Conservation (phyloP, 805 yeast species). For the Metschnikowia santaceciliae region DNA sequence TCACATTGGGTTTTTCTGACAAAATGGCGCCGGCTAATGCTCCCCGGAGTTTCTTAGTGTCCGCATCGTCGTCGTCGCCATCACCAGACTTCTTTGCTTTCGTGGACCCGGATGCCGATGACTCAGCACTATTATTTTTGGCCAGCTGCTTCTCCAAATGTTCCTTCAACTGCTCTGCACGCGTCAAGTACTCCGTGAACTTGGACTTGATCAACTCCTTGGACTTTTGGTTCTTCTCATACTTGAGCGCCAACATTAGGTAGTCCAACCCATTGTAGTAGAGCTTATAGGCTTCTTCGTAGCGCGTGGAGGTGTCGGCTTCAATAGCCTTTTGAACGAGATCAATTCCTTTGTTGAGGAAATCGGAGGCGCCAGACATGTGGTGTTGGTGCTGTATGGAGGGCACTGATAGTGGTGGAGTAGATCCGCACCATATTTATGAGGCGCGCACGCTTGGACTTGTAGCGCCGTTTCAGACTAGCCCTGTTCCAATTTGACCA, state of each 20-base stretch:
- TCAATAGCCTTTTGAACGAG: conserved; percentile 92
- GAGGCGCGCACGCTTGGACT: neutral
- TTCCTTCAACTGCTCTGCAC: conserved; percentile 92
- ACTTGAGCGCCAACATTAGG: conserved; percentile 91
- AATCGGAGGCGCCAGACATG: conserved; percentile 50
- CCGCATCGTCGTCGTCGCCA: conserved; percentile 67
- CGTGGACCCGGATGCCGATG: conserved; percentile 54
- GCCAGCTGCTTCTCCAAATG: conserved; percentile 66
- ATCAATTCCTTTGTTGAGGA: conserved; percentile 91
- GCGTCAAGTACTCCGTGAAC: conserved; percentile 82
- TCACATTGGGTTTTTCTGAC: conserved; percentile 86
- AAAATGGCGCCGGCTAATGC: conserved; percentile 91
- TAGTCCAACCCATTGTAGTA: conserved; percentile 93
- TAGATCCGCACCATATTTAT: conserved; percentile 1
- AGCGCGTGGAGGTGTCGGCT: conserved; percentile 83
- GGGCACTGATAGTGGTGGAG: neutral
- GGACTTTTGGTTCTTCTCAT: conserved; percentile 82
- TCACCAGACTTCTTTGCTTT: conserved; percentile 52
- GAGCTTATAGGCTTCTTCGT: conserved; percentile 90
- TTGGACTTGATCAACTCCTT: conserved; percentile 85
- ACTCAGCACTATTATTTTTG: conserved; percentile 45
- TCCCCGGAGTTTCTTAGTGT: conserved; percentile 82
- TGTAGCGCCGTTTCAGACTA: neutral
- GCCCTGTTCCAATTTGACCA: neutral
- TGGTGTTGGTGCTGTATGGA: neutral